A percentile compares a stretch with the other conserved stretches of the same genome.
phyloP scores from a whole-genome alignment of 164 flowering plant species.

The Magnolia sinica region DNA sequence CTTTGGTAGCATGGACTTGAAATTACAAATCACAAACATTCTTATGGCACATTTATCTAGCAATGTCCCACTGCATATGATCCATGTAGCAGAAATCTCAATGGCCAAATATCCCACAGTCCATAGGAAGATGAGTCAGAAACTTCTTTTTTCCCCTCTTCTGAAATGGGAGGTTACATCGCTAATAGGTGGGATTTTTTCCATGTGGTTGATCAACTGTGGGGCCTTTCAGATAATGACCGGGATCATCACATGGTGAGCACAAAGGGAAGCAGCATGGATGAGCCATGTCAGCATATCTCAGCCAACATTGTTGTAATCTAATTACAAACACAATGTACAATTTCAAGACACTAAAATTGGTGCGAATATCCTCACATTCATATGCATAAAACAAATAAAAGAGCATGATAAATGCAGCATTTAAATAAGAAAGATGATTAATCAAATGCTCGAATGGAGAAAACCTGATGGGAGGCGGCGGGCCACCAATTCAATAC shows the following conservation, averaged over 20 bases:
- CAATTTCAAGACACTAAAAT: neutral
- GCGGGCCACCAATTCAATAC: constrained; percentile 39
- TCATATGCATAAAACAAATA: neutral
- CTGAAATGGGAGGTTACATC: no score
- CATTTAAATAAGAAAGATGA: neutral
- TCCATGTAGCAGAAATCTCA: neutral
- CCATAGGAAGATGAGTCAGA: neutral
- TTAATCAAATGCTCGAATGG: neutral
- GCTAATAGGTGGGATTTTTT: no score
- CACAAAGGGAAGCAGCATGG: no score
- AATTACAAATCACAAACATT: no score
- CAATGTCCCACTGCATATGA: neutral
- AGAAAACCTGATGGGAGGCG: constrained; percentile 7
- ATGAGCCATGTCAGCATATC: neutral
- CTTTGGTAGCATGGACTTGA: neutral
- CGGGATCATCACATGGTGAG: no score
- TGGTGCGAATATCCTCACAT: neutral
- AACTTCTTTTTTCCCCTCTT: neutral
- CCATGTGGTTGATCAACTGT: no score
- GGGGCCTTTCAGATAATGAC: no score
- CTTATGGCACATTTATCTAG: neutral
- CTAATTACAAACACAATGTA: neutral
- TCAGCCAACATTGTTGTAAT: neutral
- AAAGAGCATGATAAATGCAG: neutral
- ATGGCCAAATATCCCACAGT: neutral